phyloP scores from a whole-genome alignment of 805 yeast genomes.

The Candida andamanensis region DNA sequence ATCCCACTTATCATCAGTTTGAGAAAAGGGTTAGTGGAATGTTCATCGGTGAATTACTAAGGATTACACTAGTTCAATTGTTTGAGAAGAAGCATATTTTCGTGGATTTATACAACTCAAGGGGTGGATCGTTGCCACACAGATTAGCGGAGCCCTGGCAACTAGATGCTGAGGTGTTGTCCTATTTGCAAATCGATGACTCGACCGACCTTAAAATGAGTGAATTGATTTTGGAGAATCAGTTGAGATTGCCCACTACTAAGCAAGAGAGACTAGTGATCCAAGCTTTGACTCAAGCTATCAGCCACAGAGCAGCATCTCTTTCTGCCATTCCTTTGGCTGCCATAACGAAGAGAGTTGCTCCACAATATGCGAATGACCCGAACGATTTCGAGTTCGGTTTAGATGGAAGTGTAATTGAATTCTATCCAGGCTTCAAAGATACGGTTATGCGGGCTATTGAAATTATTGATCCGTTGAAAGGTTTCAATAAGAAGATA shows the following conservation, averaged over 20 bases:
- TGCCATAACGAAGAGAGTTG: constrained; percentile 71
- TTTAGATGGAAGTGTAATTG: constrained; percentile 92
- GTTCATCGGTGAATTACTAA: constrained; percentile 86
- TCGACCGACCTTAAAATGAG: constrained; percentile 68
- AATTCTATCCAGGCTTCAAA: constrained; percentile 87
- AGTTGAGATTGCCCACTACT: constrained; percentile 65
- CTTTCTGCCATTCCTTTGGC: constrained; percentile 87
- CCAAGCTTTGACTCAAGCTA: constrained; percentile 68
- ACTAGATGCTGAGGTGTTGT: constrained; percentile 76
- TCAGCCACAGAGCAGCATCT: constrained; percentile 85
- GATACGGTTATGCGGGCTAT: constrained; percentile 76
- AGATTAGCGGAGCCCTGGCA: constrained; percentile 73
- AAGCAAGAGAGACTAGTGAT: constrained; percentile 68
- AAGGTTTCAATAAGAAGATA: constrained; percentile 69
- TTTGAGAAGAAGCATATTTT: constrained; percentile 56
- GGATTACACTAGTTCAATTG: constrained; percentile 69
- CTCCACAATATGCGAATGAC: constrained; percentile 45
- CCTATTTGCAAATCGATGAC: constrained; percentile 81
- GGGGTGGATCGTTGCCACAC: constrained; percentile 48
- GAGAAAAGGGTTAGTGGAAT: constrained; percentile 90
- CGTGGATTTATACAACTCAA: constrained; percentile 41
- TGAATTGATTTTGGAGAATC: constrained; percentile 59
- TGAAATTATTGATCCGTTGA: constrained; percentile 61
- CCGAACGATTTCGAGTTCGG: constrained; percentile 81
- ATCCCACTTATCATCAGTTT: constrained; percentile 84